Evolutionary conservation across 805 yeast species (phyloP).

Genomic region (Zygotorulaspora florentina): DNA sequence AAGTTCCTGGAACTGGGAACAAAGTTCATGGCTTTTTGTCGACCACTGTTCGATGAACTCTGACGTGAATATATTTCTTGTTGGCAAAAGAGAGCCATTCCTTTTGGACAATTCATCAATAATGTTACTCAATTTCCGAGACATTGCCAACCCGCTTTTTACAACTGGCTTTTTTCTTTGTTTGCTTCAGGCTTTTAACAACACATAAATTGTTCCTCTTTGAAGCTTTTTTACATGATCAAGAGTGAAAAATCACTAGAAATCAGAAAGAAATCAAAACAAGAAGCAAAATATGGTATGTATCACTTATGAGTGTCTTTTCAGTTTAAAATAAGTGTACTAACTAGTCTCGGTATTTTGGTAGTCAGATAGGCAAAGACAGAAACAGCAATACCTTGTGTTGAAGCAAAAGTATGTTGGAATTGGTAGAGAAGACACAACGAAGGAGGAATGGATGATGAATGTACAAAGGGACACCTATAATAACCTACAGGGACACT

Average conservation of each 20-base stretch:
- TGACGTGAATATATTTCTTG: conserved; percentile 12
- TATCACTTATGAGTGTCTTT: not conserved
- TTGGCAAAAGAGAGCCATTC: not conserved
- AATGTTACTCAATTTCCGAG: conserved; percentile 14
- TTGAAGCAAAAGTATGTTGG: conserved; percentile 65
- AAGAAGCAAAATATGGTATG: conserved; percentile 3
- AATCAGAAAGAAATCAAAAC: not conserved
- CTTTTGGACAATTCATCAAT: conserved; percentile 16
- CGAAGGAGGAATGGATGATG: conserved; percentile 62
- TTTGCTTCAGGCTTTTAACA: not conserved
- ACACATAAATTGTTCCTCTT: not conserved
- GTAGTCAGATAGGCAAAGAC: conserved; percentile 63
- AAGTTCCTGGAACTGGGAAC: conserved; percentile 10
- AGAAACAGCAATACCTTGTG: conserved; percentile 51
- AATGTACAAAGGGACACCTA: conserved; percentile 40
- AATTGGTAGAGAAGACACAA: conserved; percentile 69
- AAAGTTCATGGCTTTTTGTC: conserved; percentile 9
- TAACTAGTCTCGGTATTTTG: not conserved
- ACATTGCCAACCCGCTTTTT: conserved; percentile 4
- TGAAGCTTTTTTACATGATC: not conserved
- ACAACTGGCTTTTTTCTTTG: not conserved
- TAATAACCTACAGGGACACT: conserved; percentile 27
- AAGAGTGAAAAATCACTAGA: not conserved
- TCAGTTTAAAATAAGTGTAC: not conserved
- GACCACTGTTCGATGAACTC: conserved; percentile 17